phyloP scores from a whole-genome alignment of 2,329 filamentous ascomycete genomes.

The Davidsoniella eucalypti region DNA sequence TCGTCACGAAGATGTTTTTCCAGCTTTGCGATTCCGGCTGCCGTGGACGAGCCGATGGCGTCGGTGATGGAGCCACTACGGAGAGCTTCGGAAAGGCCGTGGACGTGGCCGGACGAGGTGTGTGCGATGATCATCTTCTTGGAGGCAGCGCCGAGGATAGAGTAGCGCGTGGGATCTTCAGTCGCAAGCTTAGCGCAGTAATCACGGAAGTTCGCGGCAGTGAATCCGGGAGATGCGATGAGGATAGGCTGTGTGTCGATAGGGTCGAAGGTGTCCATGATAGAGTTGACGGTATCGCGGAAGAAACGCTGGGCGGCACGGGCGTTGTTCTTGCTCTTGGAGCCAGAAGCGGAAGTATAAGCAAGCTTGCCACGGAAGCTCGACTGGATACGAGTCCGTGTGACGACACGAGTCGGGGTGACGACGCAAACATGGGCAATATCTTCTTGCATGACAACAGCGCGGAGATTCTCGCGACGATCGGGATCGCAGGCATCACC shows the following conservation, averaged over 20 bases:
- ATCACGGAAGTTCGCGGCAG: conserved; percentile 62
- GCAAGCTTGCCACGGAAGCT: conserved; percentile 42
- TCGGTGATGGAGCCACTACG: conserved; percentile 62
- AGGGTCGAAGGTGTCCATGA: conserved; percentile 56
- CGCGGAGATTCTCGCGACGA: conserved; percentile 66
- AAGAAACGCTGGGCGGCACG: conserved; percentile 12
- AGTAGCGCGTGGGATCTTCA: conserved; percentile 31
- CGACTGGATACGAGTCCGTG: conserved; percentile 50
- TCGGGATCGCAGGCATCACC: conserved; percentile 64
- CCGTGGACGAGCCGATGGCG: conserved; percentile 69
- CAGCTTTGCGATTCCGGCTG: conserved; percentile 63
- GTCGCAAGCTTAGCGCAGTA: conserved; percentile 42
- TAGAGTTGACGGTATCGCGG: conserved; percentile 29
- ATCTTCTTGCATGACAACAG: conserved; percentile 87
- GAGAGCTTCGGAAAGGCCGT: conserved; percentile 76
- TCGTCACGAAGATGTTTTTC: conserved; percentile 63
- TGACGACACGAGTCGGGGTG: conserved; percentile 61
- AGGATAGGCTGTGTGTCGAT: conserved; percentile 66
- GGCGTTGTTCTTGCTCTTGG: conserved; percentile 23
- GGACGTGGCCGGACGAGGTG: conserved; percentile 68
- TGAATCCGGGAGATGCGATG: conserved; percentile 78
- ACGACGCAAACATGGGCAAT: conserved; percentile 70
- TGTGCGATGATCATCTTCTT: conserved; percentile 61
- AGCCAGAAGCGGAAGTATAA: conserved; percentile 29
- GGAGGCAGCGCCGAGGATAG: conserved; percentile 45